Percentiles rank a stretch among this genome's conserved stretches.
Evolutionary conservation across 1,284 basidiomycete genomes (phyloP).

Genomic region (Tylopilus sp.): DNA sequence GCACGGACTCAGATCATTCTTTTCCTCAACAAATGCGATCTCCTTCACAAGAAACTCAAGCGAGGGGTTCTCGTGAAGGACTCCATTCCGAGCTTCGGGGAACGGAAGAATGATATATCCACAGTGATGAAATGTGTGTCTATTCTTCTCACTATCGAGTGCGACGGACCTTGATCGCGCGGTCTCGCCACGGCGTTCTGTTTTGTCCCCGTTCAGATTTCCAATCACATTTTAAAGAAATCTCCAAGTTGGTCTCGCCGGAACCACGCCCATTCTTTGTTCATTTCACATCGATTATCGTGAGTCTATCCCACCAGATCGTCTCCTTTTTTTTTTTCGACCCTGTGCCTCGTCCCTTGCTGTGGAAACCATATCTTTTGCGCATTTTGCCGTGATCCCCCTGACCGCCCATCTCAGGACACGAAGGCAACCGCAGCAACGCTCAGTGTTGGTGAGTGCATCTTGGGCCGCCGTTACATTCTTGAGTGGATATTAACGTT

Average conservation of each 20-base stretch:
- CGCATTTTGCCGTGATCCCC: slow-evolving; percentile 1
- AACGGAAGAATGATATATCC: slow-evolving; percentile 53
- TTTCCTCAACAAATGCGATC: slow-evolving; percentile 64
- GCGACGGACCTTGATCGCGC: slow-evolving; percentile 10
- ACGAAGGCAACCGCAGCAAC: slow-evolving; percentile 66
- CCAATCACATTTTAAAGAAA: slow-evolving; percentile 64
- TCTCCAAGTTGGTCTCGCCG: slow-evolving; percentile 54
- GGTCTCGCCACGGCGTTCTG: slow-evolving; percentile 5
- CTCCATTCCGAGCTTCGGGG: slow-evolving; percentile 59
- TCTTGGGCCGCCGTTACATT: background rate
- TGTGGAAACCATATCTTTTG: slow-evolving; percentile 1
- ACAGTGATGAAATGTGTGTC: slow-evolving; percentile 59
- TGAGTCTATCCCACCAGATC: slow-evolving; percentile 29
- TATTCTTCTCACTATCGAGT: background rate
- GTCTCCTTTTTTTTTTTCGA: background rate
- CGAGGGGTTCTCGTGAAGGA: slow-evolving; percentile 58
- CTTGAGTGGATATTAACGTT: slow-evolving; percentile 4
- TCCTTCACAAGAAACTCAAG: slow-evolving; percentile 63
- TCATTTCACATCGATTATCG: slow-evolving; percentile 72
- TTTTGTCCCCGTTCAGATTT: slow-evolving; percentile 45
- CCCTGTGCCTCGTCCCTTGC: slow-evolving; percentile 10
- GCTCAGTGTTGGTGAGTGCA: slow-evolving; percentile 50
- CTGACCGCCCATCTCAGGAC: slow-evolving; percentile 42
- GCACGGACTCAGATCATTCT: slow-evolving; percentile 57
- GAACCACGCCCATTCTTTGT: slow-evolving; percentile 63